Evolutionary conservation across 2,329 filamentous ascomycete species (phyloP).

Genomic region (Diaporthe humulicola): DNA sequence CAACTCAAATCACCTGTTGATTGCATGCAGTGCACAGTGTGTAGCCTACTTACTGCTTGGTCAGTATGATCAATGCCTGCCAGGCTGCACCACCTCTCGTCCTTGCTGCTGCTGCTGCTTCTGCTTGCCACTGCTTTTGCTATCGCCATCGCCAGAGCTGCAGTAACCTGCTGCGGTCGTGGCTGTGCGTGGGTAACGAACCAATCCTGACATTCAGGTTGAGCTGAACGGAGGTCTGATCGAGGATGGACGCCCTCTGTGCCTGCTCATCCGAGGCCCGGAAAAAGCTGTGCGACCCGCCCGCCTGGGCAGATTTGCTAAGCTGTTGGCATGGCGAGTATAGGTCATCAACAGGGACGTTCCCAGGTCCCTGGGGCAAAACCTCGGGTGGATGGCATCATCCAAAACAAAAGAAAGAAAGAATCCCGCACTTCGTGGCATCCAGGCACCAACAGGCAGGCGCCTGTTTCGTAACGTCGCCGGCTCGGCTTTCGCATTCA

Average conservation of each 20-base stretch:
- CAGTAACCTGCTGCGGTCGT: slow-evolving; percentile 1
- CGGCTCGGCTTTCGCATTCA: slow-evolving; percentile 5
- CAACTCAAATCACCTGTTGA: not conserved
- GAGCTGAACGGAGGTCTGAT: not conserved
- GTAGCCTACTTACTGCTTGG: not conserved
- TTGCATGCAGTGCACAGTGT: not conserved
- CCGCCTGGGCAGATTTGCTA: not conserved
- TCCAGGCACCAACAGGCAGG: slow-evolving; percentile 15
- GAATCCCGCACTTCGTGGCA: not conserved
- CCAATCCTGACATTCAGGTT: not conserved
- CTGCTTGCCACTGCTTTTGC: not conserved
- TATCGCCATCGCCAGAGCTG: not conserved
- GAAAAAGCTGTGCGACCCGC: not conserved
- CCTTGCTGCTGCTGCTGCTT: not conserved
- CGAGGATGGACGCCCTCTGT: not conserved
- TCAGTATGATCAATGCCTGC: not conserved
- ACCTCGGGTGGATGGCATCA: not conserved
- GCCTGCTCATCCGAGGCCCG: not conserved
- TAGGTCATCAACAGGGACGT: not conserved
- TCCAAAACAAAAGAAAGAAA: not conserved
- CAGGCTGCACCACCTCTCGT: not conserved
- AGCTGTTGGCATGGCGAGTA: not conserved
- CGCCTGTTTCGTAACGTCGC: slow-evolving; percentile 8
- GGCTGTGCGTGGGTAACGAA: not conserved
- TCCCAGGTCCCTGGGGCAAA: not conserved